Conservation (phyloP, 176 grass and related monocot genomes). For the Oryza glumipatula region DNA sequence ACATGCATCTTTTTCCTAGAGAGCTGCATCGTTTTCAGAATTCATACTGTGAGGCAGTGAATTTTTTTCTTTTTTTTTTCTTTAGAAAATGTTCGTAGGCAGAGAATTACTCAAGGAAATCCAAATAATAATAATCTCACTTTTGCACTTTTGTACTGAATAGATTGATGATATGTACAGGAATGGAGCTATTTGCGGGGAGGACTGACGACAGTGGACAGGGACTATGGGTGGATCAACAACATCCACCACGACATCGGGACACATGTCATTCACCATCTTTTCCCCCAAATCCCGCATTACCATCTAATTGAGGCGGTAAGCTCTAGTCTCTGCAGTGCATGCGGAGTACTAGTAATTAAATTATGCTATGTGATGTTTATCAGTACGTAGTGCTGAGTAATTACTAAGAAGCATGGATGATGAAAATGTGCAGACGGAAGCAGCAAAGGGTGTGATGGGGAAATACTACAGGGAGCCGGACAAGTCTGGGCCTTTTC, state of each 20-base stretch:
- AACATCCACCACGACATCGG: slow-evolving; percentile 80
- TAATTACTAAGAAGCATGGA: no score
- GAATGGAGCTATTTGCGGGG: slow-evolving; percentile 75
- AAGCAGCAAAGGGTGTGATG: slow-evolving; percentile 63
- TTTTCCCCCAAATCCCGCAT: slow-evolving; percentile 76
- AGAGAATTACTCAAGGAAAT: no score
- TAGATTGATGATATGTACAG: neutral
- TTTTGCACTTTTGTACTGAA: neutral
- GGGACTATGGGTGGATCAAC: slow-evolving; percentile 80
- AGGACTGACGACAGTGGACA: slow-evolving; percentile 69
- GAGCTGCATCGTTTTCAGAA: neutral
- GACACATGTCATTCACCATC: slow-evolving; percentile 78
- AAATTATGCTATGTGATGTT: no score
- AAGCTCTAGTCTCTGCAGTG: neutral
- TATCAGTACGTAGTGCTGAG: no score
- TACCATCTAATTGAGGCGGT: slow-evolving; percentile 75
- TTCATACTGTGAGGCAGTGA: neutral
- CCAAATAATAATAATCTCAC: no score
- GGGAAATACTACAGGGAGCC: slow-evolving; percentile 72
- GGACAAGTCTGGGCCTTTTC: slow-evolving; percentile 60
- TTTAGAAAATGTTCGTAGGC: no score
- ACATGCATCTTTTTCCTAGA: neutral
- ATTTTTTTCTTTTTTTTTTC: no score
- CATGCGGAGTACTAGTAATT: no score
- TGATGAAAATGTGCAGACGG: slow-evolving; percentile 37